phyloP scores from a whole-genome alignment of 2,329 filamentous ascomycete species.

The Hypoxylon sp. region DNA sequence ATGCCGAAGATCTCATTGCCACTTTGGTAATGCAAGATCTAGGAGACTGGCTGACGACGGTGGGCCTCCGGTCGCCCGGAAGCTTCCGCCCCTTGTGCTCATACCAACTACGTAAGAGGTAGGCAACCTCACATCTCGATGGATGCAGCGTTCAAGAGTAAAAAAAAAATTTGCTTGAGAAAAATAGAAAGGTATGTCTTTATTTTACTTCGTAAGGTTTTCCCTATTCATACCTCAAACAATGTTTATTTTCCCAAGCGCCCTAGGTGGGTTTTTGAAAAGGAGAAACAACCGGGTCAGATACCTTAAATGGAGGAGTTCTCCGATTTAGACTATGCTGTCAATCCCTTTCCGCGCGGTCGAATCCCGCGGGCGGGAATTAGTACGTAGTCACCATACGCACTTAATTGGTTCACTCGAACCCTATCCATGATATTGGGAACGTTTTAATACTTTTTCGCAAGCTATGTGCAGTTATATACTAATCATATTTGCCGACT shows the following conservation, averaged over 20 bases:
- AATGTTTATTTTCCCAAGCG: not conserved
- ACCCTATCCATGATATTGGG: slow-evolving; percentile 26
- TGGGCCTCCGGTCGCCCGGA: slow-evolving; percentile 40
- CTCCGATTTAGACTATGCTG: slow-evolving; percentile 32
- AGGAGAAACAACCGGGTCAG: slow-evolving; percentile 9
- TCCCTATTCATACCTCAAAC: not conserved
- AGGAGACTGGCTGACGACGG: slow-evolving; percentile 35
- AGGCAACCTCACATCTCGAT: slow-evolving; percentile 6
- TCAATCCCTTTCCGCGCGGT: slow-evolving; percentile 25
- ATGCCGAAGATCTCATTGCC: slow-evolving; percentile 47
- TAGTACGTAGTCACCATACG: slow-evolving; percentile 11
- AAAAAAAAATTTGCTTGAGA: not conserved
- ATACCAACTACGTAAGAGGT: slow-evolving; percentile 6
- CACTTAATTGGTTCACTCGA: slow-evolving; percentile 16
- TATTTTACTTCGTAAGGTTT: not conserved
- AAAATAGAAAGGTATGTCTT: not conserved
- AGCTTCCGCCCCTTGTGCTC: slow-evolving; percentile 39
- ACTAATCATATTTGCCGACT: slow-evolving; percentile 10
- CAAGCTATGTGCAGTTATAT: not conserved
- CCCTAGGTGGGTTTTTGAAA: slow-evolving; percentile 12
- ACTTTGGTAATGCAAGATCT: slow-evolving; percentile 48
- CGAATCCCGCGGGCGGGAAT: slow-evolving; percentile 27
- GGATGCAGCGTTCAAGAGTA: not conserved
- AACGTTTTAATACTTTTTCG: slow-evolving; percentile 20
- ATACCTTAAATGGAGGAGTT: slow-evolving; percentile 29